Evolutionary conservation across 2,329 filamentous ascomycete species (phyloP), one percentile per base, ranked within the genome.

Genomic region (Ciborinia camelliae): DNA sequence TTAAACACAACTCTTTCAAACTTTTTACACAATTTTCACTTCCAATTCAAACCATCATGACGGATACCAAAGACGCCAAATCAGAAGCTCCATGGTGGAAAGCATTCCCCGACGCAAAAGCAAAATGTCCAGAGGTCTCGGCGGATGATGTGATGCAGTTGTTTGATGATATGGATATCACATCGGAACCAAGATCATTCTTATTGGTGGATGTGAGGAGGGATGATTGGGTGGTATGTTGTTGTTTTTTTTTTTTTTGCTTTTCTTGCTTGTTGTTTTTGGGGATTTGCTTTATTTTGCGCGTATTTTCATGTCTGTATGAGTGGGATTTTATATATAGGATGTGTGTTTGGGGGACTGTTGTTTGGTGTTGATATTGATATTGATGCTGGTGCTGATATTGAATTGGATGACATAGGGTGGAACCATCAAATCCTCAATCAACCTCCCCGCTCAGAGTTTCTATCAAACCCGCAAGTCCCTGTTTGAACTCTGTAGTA

Each of bases 401-500:
- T 58, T 28, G n/a, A n/a, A n/a, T n/a, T n/a, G n/a, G n/a, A 37
- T 20, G 14, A 7, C 1, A 53, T 62, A 81, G 81, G 86, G 87
- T 32, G 86, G 86, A 48, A 87, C 85, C 0, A 82, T 89, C 63
- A 76, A 76, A 10, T 81, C 80, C 2, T 86, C 85, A 0, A 77
- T 89, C 67, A 85, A 86, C 68, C 75, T 86, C 18, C 83, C 83
- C 0, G 83, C 83, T 10, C 82, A 86, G 62, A 81, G 78, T 15
- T 78, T 86, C 47, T 84, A 83, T 62, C 80, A 80, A 60, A 81
- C 80, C 4, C 77, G 83, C 7, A 77, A 79, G 4, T 74, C 76
- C 7, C 71, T 84, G 35, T 80, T 84, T 67, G 78, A 78, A 52
- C 74, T 86, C 23, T 81, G 80, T 74, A 80, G 79, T 68, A 77